Conservation (phyloP, 192 early-diverging fungal genomes). For the Podila minutissima region DNA sequence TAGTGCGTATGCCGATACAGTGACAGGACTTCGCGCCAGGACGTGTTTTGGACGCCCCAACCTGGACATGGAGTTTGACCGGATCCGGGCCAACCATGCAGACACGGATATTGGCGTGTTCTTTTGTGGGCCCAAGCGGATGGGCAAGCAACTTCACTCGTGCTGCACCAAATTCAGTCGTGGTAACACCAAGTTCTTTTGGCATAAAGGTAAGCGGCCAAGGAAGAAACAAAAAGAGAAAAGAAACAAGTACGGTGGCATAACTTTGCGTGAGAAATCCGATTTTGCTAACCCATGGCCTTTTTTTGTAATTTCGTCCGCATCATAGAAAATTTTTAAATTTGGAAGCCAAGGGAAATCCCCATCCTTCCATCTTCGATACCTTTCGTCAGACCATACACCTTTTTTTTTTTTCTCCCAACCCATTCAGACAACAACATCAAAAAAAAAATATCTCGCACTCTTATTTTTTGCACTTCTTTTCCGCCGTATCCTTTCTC, state of each 20-base stretch:
- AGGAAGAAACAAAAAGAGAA: not conserved
- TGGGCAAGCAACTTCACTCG: conserved; percentile 55
- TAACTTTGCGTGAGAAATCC: too few species aligned
- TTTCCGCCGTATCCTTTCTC: not conserved
- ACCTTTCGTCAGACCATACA: too few species aligned
- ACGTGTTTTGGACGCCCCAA: conserved; percentile 62
- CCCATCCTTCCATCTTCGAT: too few species aligned
- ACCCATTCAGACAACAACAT: too few species aligned
- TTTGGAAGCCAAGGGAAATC: too few species aligned
- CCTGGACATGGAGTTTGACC: conserved; percentile 56
- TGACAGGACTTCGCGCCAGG: conserved; percentile 56
- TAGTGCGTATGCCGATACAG: conserved; percentile 54
- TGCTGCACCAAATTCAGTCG: conserved; percentile 52
- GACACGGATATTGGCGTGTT: conserved; percentile 79
- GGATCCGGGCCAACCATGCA: conserved; percentile 53
- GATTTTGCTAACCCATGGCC: too few species aligned
- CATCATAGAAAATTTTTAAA: conserved; percentile 40
- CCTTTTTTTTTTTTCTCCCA: too few species aligned
- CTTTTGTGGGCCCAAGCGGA: conserved; percentile 79
- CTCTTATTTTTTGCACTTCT: too few species aligned
- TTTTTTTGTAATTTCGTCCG: not conserved
- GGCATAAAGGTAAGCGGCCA: conserved; percentile 44
- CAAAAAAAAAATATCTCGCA: too few species aligned
- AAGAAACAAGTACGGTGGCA: not conserved
- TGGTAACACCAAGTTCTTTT: conserved; percentile 39